These are phyloP conservation scores for Catharanthus roseus DNA, from an alignment of 257 asterid species.

Conservation along the genomic window DNA sequence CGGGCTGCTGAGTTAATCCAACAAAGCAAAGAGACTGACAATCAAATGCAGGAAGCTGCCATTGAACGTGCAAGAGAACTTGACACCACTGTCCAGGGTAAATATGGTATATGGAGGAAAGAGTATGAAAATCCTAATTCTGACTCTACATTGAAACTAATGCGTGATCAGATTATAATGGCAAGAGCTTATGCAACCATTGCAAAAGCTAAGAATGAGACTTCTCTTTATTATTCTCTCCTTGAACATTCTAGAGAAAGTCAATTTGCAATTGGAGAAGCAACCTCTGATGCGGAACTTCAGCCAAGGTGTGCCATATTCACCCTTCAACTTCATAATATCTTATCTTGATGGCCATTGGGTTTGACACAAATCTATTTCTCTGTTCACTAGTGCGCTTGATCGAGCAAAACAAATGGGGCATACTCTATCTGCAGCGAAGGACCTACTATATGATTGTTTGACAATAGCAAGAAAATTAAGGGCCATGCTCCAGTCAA, in stretches of 20 bases:
- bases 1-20: slow-evolving; percentile 62
- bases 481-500: slow-evolving; percentile 88
- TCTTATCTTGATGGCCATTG: slow-evolving; percentile 18
- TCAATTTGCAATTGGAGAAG: slow-evolving; percentile 73
- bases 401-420: slow-evolving; percentile 93
- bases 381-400: slow-evolving; percentile 47
- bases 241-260: slow-evolving; percentile 68
- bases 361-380: slow-evolving; percentile 16
- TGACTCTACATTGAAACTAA: slow-evolving; percentile 80
- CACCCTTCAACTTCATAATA: slow-evolving; percentile 12
- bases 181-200: slow-evolving; percentile 90
- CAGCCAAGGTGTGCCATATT: slow-evolving; percentile 56
- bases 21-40: slow-evolving; percentile 58
- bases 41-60: slow-evolving; percentile 77
- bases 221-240: slow-evolving; percentile 56
- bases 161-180: slow-evolving; percentile 92
- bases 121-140: slow-evolving; percentile 81
- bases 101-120: slow-evolving; percentile 90
- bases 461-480: slow-evolving; percentile 66
- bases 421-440: slow-evolving; percentile 73
- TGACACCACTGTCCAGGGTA: slow-evolving; percentile 68
- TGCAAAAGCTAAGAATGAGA: slow-evolving; percentile 76
- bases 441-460: slow-evolving; percentile 75
- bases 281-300: slow-evolving; percentile 79
- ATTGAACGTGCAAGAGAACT: slow-evolving; percentile 68